Evolutionary conservation across 768 basidiomycete genomes (phyloP).

Genomic region (Tylopilus vinaceipallidus): DNA sequence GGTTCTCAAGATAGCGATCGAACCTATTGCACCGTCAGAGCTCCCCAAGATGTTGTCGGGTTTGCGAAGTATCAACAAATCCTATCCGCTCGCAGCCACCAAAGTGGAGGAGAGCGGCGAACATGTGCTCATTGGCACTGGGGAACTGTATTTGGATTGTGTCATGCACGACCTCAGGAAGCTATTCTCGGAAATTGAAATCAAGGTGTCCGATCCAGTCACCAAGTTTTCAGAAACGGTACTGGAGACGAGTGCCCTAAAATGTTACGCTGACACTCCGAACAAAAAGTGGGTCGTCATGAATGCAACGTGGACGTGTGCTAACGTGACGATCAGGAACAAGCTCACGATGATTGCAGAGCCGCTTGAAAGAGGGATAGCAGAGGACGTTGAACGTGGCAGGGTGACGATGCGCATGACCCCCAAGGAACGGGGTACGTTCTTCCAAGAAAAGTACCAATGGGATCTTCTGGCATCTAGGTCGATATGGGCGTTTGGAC

Average conservation of each 20-base stretch:
- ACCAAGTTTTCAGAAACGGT: constrained; percentile 99
- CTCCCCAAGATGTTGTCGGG: constrained; percentile 99
- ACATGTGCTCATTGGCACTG: constrained; percentile 95
- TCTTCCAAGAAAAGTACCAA: constrained; percentile 96
- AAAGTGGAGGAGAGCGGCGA: constrained; percentile 99
- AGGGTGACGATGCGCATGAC: constrained; percentile 94
- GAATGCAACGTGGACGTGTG: constrained; percentile 4
- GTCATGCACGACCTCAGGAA: constrained; percentile 93
- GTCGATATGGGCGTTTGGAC: constrained; percentile 99
- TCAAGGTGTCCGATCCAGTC: constrained; percentile 99
- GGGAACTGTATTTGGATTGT: constrained; percentile 94
- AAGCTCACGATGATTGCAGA: constrained; percentile 99
- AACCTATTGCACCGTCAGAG: constrained; percentile 96
- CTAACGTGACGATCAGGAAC: constrained; percentile 58
- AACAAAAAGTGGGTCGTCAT: constrained; percentile 83
- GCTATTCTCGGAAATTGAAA: constrained; percentile 96
- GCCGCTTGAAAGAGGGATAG: constrained; percentile 91
- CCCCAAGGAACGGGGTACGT: constrained; percentile 89
- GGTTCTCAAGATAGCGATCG: constrained; percentile 96
- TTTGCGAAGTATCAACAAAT: constrained; percentile 94
- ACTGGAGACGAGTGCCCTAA: constrained; percentile 93
- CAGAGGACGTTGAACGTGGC: constrained; percentile 94
- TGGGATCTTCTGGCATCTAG: constrained; percentile 98
- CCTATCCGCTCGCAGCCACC: constrained; percentile 89
- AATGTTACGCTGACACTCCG: constrained; percentile 98